Evolutionary conservation across 2,329 filamentous ascomycete species (phyloP).

Genomic region (Paraphoma sp.): DNA sequence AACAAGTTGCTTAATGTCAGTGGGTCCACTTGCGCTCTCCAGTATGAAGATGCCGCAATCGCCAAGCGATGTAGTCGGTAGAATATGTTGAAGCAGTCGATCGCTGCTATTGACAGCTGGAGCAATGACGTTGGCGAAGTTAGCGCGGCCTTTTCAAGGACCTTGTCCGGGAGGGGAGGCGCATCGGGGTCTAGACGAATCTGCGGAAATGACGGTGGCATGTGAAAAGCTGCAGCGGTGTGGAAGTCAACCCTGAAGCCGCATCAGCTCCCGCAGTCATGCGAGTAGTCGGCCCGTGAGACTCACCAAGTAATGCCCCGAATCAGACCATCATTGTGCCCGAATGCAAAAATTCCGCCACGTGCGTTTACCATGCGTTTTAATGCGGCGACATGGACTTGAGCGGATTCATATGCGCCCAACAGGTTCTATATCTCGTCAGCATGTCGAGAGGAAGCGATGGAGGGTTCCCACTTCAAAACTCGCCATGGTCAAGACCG

Average conservation of each 20-base stretch:
- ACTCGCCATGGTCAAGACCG: conserved; percentile 30
- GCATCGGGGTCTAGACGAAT: conserved; percentile 22
- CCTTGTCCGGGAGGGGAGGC: conserved; percentile 21
- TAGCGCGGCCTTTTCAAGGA: conserved; percentile 27
- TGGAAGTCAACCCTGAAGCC: conserved; percentile 34
- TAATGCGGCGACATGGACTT: conserved; percentile 24
- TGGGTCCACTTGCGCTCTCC: conserved; percentile 16
- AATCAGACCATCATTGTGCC: conserved; percentile 30
- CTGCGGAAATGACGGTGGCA: conserved; percentile 22
- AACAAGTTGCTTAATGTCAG: conserved; percentile 27
- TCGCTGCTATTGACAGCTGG: conserved; percentile 21
- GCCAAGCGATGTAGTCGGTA: conserved; percentile 32
- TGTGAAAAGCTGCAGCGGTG: conserved; percentile 25
- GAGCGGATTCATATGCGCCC: conserved; percentile 33
- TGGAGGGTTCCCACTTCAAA: conserved; percentile 24
- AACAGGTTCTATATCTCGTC: conserved; percentile 24
- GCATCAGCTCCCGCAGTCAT: too few species aligned
- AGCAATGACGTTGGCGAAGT: conserved; percentile 30
- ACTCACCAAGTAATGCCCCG: conserved; percentile 32
- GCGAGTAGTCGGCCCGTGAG: too few species aligned
- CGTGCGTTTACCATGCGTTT: conserved; percentile 30
- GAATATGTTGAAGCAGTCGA: conserved; percentile 38
- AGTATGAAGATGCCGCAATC: conserved; percentile 23
- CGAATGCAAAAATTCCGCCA: conserved; percentile 29
- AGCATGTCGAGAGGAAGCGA: not conserved